Evolutionary conservation across 2,329 filamentous ascomycete genomes (phyloP).

Genomic region (Pseudogymnoascus sp.): DNA sequence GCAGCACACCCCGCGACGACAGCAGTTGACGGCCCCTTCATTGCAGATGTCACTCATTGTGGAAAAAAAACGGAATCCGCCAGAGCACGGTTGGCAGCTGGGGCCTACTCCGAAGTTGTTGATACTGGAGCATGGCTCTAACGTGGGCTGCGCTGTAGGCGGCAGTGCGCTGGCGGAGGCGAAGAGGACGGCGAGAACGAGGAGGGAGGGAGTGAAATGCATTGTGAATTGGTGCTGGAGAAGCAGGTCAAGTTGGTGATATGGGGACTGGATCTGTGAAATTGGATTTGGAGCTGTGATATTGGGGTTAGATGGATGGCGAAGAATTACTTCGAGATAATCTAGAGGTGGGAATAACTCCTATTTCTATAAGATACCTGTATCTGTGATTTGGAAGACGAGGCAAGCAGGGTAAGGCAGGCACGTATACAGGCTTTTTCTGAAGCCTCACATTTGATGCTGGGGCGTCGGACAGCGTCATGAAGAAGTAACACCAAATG

Average conservation of each 20-base stretch:
- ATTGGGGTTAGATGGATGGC: neutral
- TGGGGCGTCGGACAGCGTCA: neutral
- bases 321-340: neutral
- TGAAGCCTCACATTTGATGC: neutral
- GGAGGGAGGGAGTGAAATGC: neutral
- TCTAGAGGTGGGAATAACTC: neutral
- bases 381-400: neutral
- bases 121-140: neutral
- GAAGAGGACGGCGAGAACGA: neutral
- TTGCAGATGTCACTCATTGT: neutral
- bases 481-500: slow-evolving; percentile 1
- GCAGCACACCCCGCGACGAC: neutral
- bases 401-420: neutral
- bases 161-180: neutral
- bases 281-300: neutral
- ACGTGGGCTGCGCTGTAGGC: neutral
- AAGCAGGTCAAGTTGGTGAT: neutral
- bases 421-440: neutral
- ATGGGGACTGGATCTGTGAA: neutral
- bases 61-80: neutral
- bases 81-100: neutral
- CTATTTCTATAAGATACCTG: neutral
- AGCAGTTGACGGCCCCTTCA: neutral
- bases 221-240: neutral
- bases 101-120: neutral